phyloP scores from a whole-genome alignment of 2,329 filamentous ascomycete genomes.

The Bisporella sp. region DNA sequence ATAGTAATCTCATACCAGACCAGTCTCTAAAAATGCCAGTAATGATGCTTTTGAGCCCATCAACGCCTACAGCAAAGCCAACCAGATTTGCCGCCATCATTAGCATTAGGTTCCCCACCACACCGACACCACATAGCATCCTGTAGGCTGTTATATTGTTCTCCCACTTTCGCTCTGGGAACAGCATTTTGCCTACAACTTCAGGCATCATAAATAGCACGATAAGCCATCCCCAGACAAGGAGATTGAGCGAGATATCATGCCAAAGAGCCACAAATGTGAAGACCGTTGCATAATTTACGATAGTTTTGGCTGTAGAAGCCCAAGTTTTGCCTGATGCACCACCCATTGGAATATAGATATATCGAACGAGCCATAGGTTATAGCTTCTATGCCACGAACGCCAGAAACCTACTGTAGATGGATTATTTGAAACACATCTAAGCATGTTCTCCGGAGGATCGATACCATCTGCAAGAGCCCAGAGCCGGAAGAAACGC shows the following conservation, averaged over 20 bases:
- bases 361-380: slow-evolving; percentile 87
- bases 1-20: slow-evolving; percentile 43
- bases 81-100: slow-evolving; percentile 96
- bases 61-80: slow-evolving; percentile 86
- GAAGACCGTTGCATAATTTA: slow-evolving; percentile 80
- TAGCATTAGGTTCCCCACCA: slow-evolving; percentile 79
- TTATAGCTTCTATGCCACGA: slow-evolving; percentile 95
- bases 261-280: slow-evolving; percentile 98
- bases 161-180: slow-evolving; percentile 66
- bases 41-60: slow-evolving; percentile 74
- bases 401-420: slow-evolving; percentile 86
- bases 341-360: slow-evolving; percentile 88
- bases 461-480: slow-evolving; percentile 82
- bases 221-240: slow-evolving; percentile 96
- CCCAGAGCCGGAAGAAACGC: slow-evolving; percentile 98
- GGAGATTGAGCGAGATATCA: slow-evolving; percentile 82
- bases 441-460: slow-evolving; percentile 98
- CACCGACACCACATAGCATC: slow-evolving; percentile 72
- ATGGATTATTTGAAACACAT: slow-evolving; percentile 94
- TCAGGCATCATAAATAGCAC: slow-evolving; percentile 92
- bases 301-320: slow-evolving; percentile 49
- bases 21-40: slow-evolving; percentile 69
- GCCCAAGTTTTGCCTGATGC: slow-evolving; percentile 40
- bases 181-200: slow-evolving; percentile 61
- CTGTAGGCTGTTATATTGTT: slow-evolving; percentile 65